Conservation (phyloP, 2,329 filamentous ascomycete species). For the Cladosporium cucumerinum region DNA sequence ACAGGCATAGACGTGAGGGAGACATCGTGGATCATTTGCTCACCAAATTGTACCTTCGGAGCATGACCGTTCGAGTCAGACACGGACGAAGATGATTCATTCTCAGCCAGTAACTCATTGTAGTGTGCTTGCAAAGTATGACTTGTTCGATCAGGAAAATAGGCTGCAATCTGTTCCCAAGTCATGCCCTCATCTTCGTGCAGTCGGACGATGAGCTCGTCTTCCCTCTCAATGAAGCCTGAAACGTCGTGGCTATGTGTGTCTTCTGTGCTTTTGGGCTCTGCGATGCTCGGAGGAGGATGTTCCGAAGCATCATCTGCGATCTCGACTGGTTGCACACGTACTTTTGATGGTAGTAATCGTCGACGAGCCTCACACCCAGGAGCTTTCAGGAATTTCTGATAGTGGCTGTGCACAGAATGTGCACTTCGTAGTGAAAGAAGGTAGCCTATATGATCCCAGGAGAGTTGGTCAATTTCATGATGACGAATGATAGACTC, state of each 20-base stretch:
- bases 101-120: neutral
- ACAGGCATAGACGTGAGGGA: neutral
- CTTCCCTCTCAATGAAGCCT: slow-evolving; percentile 19
- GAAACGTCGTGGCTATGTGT: slow-evolving; percentile 26
- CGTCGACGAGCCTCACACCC: neutral
- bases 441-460: slow-evolving; percentile 35
- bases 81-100: neutral
- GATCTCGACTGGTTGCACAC: neutral
- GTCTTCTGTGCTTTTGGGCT: neutral
- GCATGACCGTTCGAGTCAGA: neutral
- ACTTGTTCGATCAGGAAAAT: slow-evolving; percentile 9
- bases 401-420: slow-evolving; percentile 26
- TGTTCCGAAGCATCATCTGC: neutral
- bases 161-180: slow-evolving; percentile 10
- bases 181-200: slow-evolving; percentile 35
- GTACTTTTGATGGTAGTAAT: neutral
- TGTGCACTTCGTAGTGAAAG: slow-evolving; percentile 31
- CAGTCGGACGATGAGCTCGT: slow-evolving; percentile 36
- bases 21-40: neutral
- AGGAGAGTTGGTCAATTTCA: slow-evolving; percentile 37
- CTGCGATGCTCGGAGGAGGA: neutral
- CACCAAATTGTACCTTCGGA: neutral
- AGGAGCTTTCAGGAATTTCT: neutral
- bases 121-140: neutral
- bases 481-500: slow-evolving; percentile 39